phyloP scores from a whole-genome alignment of 2,329 filamentous ascomycete genomes.

The Rhynchosporium graminicola region DNA sequence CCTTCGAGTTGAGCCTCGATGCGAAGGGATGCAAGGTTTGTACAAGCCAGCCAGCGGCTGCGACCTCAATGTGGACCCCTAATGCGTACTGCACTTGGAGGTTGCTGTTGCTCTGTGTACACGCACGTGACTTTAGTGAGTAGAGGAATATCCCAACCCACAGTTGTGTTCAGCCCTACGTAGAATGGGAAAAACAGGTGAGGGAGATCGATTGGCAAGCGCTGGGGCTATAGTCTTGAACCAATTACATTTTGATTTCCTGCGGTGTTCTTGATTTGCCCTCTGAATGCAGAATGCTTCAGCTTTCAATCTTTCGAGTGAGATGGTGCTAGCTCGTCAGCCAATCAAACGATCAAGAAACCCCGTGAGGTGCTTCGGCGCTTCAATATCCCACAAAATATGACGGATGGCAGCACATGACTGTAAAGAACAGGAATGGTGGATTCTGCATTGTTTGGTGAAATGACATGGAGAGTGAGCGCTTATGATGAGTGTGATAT shows the following conservation, averaged over 20 bases:
- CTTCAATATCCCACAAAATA: conserved; percentile 25
- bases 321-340: not conserved
- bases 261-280: not conserved
- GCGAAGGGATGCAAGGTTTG: not conserved
- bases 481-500: conserved; percentile 23
- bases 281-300: conserved; percentile 9
- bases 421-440: conserved; percentile 11
- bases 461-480: conserved; percentile 23
- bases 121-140: conserved; percentile 6
- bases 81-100: too few relatives aligned
- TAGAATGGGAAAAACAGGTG: not conserved
- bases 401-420: conserved; percentile 24
- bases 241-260: not conserved
- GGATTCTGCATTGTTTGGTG: conserved; percentile 16
- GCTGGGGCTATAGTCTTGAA: not conserved
- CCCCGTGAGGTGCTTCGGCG: conserved; percentile 20
- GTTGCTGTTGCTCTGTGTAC: too few relatives aligned
- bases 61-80: not conserved
- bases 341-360: conserved; percentile 14
- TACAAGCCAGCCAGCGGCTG: conserved; percentile 8
- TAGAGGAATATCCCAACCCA: not conserved
- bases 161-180: not conserved
- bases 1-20: conserved; percentile 9
- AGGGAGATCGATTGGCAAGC: not conserved
- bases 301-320: conserved; percentile 18